Evolutionary conservation across 2,329 filamentous ascomycete species (phyloP), one percentile per base, ranked within the genome.

Genomic region (Aspergillus sp.): DNA sequence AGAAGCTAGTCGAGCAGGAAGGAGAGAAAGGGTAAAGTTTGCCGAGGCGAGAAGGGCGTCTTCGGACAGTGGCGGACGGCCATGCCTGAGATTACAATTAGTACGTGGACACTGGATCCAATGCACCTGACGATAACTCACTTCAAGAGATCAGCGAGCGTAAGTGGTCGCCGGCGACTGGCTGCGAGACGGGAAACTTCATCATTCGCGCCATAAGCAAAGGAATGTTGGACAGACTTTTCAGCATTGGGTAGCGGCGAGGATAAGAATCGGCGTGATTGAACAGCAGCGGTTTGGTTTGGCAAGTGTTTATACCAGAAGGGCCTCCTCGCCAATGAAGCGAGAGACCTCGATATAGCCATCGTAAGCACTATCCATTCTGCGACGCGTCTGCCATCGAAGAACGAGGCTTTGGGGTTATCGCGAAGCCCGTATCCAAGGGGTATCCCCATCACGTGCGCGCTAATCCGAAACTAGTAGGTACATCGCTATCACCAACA

Each of bases 1-100:
- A 69, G 95, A 90, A 22, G 94, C 94, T 22, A 99, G 85, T 35
- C 94, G 90, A 46, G 94, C 89, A 13, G 94, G 94, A 9, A 97
- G 85, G 49, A 96, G 88, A 24, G 87, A 89, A 60, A 97, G 87
- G 11, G 94, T 95, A 76, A 97, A 97, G 76, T 96, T 96, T 57
- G 94, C 94, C 1, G 92, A 96, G 35, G 87, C 85, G 63, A 96
- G 85, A 51, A 99, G 83, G 19, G 90, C 88, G 36, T 86, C 80
- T 51, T 87, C 83, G 3, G 89, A 89, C 47, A 97, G 82, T 0
- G 94, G 92, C 30, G 93, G 93, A 6, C 89, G 86, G 55, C 94
- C 94, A 73, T 86, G 82, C 69, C 82, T 84, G 52, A 49, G 16
- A 14, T 2, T 22, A 30, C 7, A 32, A 38, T 38, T 36, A 50